Evolutionary conservation across 1,284 basidiomycete genomes (phyloP), one percentile per base, ranked within the genome.

Genomic region (Puccinia polysora): DNA sequence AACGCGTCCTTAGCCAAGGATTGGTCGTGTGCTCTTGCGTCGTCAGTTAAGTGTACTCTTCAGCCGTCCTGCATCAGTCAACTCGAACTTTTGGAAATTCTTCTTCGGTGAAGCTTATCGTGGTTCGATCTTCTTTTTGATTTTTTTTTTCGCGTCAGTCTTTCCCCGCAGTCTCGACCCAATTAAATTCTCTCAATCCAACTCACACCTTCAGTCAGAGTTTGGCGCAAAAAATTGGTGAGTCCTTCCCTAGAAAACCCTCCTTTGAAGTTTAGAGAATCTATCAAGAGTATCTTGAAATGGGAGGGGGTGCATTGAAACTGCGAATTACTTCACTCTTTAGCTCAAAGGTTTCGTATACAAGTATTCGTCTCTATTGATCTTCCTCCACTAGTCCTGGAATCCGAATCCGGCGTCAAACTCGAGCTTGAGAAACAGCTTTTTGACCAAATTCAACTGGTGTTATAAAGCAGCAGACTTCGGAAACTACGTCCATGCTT

Each of bases 1-100:
- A 28, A 56, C 18, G 5, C 65, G 12, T 68, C 23, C 25, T 58
- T 68, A 34, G 34, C 52, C 28, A 68, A 68, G 2, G 65, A 68
- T 68, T 68, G 65, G 65, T 68, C 65, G 1, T 68, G 65, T 47
- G 50, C 65, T 28, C 23, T 68, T 20, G 52, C 65, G 3, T 68
- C 52, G 28, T 23, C 50, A 56, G 64, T 67, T 55, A 40, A 63
- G 60, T 49, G 32, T 38, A 20, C 28, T 25, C 14, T 25, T 63
- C 5, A 18, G 10, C 40, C 2, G 20, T 34, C 20, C 7, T 5
- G n/a, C 23, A 18, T 60, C 20, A 20, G 5, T 50, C 32, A 10
- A 12, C 23, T 64, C 20, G 28, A 47, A 15, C 10, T 20, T 23
- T 52, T 45, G 36, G 23, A 49, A 7, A 10, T 14, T 34, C 47